These are phyloP conservation scores for Odontarrhena argentea DNA, from an alignment of 345 rosid genomes.

Conservation along the genomic window DNA sequence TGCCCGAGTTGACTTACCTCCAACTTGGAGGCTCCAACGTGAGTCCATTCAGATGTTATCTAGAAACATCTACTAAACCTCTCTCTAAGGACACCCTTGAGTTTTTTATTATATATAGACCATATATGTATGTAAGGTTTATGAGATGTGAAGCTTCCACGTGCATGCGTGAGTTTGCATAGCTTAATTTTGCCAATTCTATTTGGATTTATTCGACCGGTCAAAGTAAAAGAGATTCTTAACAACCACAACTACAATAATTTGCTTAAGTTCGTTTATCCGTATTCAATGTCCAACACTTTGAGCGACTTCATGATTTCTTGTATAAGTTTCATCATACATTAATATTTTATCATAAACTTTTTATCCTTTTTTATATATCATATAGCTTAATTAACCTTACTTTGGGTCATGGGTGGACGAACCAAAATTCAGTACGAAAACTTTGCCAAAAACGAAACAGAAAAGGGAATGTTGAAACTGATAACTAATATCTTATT, in stretches of 20 bases:
- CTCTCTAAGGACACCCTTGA: too few species aligned
- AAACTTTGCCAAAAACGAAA: too few species aligned
- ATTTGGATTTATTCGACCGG: constrained; percentile 28
- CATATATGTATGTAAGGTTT: background rate
- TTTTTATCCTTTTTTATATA: too few species aligned
- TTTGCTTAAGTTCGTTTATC: constrained; percentile 36
- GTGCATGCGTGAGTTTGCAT: constrained; percentile 27
- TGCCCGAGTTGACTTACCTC: too few species aligned
- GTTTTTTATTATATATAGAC: too few species aligned
- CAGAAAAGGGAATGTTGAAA: too few species aligned
- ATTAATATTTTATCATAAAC: background rate
- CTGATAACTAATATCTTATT: too few species aligned
- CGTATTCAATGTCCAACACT: constrained; percentile 28
- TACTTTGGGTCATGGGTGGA: too few species aligned
- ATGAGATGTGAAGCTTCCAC: constrained; percentile 39
- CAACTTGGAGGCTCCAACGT: too few species aligned
- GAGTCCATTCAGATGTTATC: too few species aligned
- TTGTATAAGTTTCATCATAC: background rate
- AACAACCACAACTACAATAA: constrained; percentile 40
- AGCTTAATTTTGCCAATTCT: background rate
- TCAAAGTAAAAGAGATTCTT: constrained; percentile 31
- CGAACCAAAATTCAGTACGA: background rate
- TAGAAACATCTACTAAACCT: too few species aligned
- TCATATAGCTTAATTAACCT: too few species aligned
- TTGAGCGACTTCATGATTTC: constrained; percentile 22